phyloP scores from a whole-genome alignment of 2,329 filamentous ascomycete species.

The Aspergillus ochraceoroseus region DNA sequence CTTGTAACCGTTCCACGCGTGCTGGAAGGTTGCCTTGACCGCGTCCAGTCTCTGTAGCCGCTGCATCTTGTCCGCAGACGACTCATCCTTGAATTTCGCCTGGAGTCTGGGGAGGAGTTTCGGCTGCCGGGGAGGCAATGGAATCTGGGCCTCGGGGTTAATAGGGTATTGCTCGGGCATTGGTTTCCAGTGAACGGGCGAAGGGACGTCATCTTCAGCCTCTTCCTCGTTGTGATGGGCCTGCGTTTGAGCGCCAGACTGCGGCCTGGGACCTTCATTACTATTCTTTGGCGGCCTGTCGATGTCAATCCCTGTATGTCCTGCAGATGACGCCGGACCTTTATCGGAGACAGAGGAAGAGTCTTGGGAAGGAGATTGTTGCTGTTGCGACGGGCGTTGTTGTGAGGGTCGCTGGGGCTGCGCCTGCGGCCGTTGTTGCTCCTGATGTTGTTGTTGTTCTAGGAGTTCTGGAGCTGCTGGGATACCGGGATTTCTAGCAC shows the following conservation, averaged over 20 bases:
- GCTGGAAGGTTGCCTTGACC: conserved; percentile 69
- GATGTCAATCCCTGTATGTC: conserved; percentile 1
- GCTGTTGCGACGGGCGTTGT: too few relatives aligned
- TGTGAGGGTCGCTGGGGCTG: not conserved
- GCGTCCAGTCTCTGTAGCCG: conserved; percentile 60
- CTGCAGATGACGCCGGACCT: conserved; percentile 2
- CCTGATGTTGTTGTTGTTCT: conserved; percentile 4
- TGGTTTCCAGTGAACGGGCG: conserved; percentile 63
- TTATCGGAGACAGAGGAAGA: conserved; percentile 4
- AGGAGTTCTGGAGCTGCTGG: not conserved
- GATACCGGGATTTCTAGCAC: not conserved
- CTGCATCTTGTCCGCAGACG: conserved; percentile 54
- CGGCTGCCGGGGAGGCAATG: conserved; percentile 66
- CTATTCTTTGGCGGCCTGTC: conserved; percentile 8
- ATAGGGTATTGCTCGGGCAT: conserved; percentile 74
- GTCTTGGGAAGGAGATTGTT: too few relatives aligned
- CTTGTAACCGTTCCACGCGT: conserved; percentile 78
- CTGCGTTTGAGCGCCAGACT: conserved; percentile 27
- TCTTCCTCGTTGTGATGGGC: conserved; percentile 32
- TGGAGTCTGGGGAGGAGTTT: conserved; percentile 73
- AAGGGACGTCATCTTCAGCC: conserved; percentile 23
- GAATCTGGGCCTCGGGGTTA: conserved; percentile 63
- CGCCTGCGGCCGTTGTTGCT: not conserved
- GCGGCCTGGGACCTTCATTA: conserved; percentile 2
- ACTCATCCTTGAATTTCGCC: conserved; percentile 62